Evolutionary conservation across 768 basidiomycete species (phyloP).

Genomic region (Lentinula raphanica): DNA sequence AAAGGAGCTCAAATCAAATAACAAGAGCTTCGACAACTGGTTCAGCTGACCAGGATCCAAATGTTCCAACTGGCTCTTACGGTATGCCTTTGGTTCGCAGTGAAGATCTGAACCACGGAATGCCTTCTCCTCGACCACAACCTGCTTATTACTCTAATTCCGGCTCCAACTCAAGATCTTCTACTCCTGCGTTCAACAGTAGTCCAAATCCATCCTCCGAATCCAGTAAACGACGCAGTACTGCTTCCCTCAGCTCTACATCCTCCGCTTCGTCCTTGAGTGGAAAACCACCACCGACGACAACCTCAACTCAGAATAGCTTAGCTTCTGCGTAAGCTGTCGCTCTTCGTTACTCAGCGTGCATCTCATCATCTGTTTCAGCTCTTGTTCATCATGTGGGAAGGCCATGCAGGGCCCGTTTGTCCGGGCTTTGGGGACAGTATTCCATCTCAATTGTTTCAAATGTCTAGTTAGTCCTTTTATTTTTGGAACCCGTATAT

Average conservation of each 20-base stretch:
- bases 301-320: constrained; percentile 53
- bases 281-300: constrained; percentile 40
- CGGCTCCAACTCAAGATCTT: neutral
- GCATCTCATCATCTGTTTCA: constrained; percentile 22
- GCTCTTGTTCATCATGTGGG: constrained; percentile 73
- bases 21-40: constrained; percentile 63
- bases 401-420: constrained; percentile 91
- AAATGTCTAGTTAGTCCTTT: constrained; percentile 78
- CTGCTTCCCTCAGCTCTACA: constrained; percentile 47
- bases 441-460: constrained; percentile 98
- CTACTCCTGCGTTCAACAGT: constrained; percentile 34
- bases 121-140: constrained; percentile 15
- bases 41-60: constrained; percentile 50
- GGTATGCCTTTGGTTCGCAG: constrained; percentile 54
- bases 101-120: constrained; percentile 62
- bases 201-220: constrained; percentile 39
- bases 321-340: constrained; percentile 55
- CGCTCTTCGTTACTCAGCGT: constrained; percentile 19
- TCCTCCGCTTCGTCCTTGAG: constrained; percentile 49
- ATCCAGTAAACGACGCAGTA: constrained; percentile 27
- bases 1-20: constrained; percentile 46
- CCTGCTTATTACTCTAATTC: constrained; percentile 7
- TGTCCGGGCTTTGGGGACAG: constrained; percentile 88
- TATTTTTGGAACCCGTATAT: constrained; percentile 5
- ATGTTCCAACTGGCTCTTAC: constrained; percentile 29